These are phyloP conservation scores for Aspergillus japonicus DNA, from an alignment of 2,329 filamentous ascomycete genomes.

Conservation along the genomic window DNA sequence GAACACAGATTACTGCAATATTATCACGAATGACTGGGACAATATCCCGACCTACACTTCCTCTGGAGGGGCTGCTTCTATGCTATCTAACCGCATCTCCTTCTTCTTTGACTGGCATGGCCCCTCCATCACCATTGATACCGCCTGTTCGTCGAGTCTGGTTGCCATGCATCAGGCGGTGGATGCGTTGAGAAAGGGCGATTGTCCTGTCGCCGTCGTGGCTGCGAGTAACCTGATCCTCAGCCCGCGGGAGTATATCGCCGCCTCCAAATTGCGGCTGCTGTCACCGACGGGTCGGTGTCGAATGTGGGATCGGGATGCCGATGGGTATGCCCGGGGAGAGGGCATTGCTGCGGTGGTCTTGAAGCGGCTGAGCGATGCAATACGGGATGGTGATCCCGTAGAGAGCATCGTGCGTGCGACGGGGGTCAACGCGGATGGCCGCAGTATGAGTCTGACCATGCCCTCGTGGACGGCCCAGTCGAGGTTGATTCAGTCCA, in stretches of 20 bases:
- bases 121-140: constrained; percentile 47
- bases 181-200: constrained; percentile 29
- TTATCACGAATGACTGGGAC: constrained; percentile 24
- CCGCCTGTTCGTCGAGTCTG: constrained; percentile 47
- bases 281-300: constrained; percentile 55
- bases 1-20: constrained; percentile 27
- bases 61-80: constrained; percentile 38
- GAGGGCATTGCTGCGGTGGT: constrained; percentile 54
- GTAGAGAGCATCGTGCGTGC: constrained; percentile 43
- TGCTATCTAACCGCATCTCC: constrained; percentile 42
- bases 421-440: constrained; percentile 39
- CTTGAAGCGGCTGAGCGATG: constrained; percentile 51
- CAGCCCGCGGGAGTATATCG: constrained; percentile 33
- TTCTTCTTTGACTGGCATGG: constrained; percentile 40
- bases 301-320: constrained; percentile 48
- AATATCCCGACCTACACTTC: constrained; percentile 25
- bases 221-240: constrained; percentile 29
- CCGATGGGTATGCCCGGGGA: constrained; percentile 53
- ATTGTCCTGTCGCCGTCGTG: constrained; percentile 26
- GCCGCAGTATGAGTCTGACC: constrained; percentile 36
- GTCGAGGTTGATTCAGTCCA: constrained; percentile 38
- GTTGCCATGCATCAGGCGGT: constrained; percentile 38
- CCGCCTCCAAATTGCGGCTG: constrained; percentile 38
- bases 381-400: constrained; percentile 48
- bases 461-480: constrained; percentile 41